Evolutionary conservation across 805 yeast genomes (phyloP).

Genomic region (Candida qinlingensis): DNA sequence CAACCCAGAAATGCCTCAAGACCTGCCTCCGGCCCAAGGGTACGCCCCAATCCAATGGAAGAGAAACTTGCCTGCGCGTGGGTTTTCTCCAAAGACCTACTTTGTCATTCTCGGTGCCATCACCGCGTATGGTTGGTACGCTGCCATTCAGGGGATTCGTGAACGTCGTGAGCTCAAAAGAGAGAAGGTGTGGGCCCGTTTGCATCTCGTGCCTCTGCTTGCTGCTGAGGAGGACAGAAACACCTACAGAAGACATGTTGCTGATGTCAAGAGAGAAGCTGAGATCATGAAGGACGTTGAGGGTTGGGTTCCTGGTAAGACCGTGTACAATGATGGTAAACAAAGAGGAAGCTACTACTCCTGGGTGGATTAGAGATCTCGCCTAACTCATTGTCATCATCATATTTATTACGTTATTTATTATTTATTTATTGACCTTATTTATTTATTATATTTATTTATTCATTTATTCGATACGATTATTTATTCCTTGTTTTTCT

Average conservation of each 20-base stretch:
- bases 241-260: slow-evolving; percentile 60
- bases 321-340: slow-evolving; percentile 39
- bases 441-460: neutral
- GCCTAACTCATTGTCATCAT: neutral
- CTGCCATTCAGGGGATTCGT: slow-evolving; percentile 58
- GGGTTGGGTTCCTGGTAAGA: slow-evolving; percentile 53
- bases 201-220: slow-evolving; percentile 64
- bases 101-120: slow-evolving; percentile 58
- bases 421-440: neutral
- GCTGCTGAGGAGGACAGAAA: slow-evolving; percentile 83
- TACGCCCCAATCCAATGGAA: slow-evolving; percentile 87
- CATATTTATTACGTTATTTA: neutral
- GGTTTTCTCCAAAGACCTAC: slow-evolving; percentile 74
- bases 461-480: neutral
- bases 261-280: slow-evolving; percentile 65
- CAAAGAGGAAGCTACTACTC: slow-evolving; percentile 30
- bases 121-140: slow-evolving; percentile 69
- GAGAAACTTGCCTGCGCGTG: slow-evolving; percentile 79
- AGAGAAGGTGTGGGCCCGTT: slow-evolving; percentile 75
- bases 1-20: slow-evolving; percentile 42
- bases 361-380: slow-evolving; percentile 18
- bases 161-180: slow-evolving; percentile 72
- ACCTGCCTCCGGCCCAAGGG: slow-evolving; percentile 83
- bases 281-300: slow-evolving; percentile 58
- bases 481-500: too few relatives aligned